Base-by-base conservation (phyloP, 2,329 filamentous ascomycete species). In the Fusarium mexicanum region DNA sequence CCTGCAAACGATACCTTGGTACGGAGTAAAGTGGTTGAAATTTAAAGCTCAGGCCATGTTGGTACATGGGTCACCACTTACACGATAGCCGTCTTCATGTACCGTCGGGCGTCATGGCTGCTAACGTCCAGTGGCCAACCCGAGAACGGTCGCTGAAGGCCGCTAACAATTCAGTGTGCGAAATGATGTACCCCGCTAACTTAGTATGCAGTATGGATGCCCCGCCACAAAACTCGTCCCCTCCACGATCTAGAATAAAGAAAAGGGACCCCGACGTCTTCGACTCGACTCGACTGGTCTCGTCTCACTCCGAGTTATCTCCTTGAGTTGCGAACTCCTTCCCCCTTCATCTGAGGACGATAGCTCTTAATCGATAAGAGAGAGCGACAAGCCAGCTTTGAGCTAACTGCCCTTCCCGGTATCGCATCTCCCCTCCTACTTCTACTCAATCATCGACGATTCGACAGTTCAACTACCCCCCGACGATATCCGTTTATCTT, bases 201-300 rank as follows among this genome's bases (percentile, higher is more conserved):
- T 47, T 73, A 73, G 22, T 33, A 51, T 18, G 47, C 18, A 33
- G 48, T 18, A 22, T 64, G 72, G 63, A 69, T 69, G 77, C 77
- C 77, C 77, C 77, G 75, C 77, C 75, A 76, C 70, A 78, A 79
- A 79, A 79, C 67, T 79, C 60, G 51, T 75, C 60, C 68, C 72
- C 77, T 72, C 70, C 64, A 70, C 54, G 47, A 64, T 62, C 59
- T 61, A 37, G 50, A 37, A 53, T 37, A 62, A 64, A 67, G 68
- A 57, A 65, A 66, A 61, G 50, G 43, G 55, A 50, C 37, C 29
- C 50, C 68, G 48, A 57, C 58, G 41, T 64, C 63, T 72, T 66
- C 29, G 64, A 43, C 48, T 66, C 29, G 64, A 43, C 48, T 61
- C 33, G 47, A 43, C 54, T 54, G 46, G 55, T 17, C 64, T 65